Evolutionary conservation across 1,284 basidiomycete genomes (phyloP).

Genomic region (Rhodotorula sp.): DNA sequence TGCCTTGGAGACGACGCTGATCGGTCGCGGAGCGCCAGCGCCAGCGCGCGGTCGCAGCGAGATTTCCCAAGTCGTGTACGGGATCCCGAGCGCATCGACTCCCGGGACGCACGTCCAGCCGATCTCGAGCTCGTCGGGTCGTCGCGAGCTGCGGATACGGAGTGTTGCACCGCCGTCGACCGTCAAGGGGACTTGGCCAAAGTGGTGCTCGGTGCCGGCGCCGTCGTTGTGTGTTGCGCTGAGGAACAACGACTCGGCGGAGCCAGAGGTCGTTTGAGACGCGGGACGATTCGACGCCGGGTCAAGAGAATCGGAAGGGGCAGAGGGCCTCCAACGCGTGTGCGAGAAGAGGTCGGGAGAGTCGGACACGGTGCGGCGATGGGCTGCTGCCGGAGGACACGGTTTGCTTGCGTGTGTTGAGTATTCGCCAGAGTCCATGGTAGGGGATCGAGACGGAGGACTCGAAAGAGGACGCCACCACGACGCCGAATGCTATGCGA

Average conservation of each 20-base stretch:
- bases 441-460: no score
- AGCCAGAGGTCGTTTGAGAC: not conserved
- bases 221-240: not conserved
- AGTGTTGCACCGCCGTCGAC: constrained; percentile 7
- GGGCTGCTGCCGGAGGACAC: no score
- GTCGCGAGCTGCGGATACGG: constrained; percentile 18
- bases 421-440: no score
- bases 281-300: not conserved
- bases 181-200: not conserved
- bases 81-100: constrained; percentile 13
- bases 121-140: constrained; percentile 29
- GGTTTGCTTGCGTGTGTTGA: no score
- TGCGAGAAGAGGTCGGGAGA: no score
- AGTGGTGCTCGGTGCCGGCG: not conserved
- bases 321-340: no score
- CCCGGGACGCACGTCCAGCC: constrained; percentile 11
- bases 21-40: no score
- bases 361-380: no score
- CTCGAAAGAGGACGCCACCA: no score
- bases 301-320: no score
- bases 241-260: not conserved
- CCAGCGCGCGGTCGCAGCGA: constrained; percentile 11
- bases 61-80: constrained; percentile 24
- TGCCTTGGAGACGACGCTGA: not conserved
- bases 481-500: no score